phyloP scores from a whole-genome alignment of 1,284 basidiomycete species.

The Papiliotrema flavescens region DNA sequence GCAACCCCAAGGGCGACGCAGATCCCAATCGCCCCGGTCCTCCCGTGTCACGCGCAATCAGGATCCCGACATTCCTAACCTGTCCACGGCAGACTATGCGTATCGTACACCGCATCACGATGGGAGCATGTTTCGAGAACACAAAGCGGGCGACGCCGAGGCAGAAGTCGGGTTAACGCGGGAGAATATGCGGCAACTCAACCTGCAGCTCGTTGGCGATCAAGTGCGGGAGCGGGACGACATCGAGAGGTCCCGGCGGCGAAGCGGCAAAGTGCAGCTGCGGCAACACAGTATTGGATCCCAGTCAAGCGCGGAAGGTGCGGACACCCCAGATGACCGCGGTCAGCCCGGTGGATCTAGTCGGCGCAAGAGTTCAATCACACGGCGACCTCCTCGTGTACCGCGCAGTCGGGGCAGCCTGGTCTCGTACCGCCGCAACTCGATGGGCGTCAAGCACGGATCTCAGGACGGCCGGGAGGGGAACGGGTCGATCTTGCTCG shows the following conservation, averaged over 20 bases:
- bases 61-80: constrained; percentile 38
- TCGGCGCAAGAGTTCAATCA: background rate
- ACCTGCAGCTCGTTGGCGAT: background rate
- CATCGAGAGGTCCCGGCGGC: background rate
- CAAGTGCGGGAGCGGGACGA: background rate
- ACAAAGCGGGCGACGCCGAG: background rate
- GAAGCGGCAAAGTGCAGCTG: background rate
- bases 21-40: constrained; percentile 5
- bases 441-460: constrained; percentile 1
- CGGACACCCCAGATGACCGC: background rate
- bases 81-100: constrained; percentile 7
- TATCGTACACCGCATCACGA: background rate
- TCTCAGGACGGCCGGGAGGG: background rate
- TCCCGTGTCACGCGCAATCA: constrained; percentile 21
- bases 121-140: constrained; percentile 1
- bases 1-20: background rate
- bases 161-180: background rate
- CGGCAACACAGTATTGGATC: background rate
- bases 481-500: constrained; percentile 9
- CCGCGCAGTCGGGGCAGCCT: background rate
- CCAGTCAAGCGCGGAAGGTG: too few relatives aligned
- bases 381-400: background rate
- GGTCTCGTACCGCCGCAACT: constrained; percentile 1
- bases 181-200: constrained; percentile 3
- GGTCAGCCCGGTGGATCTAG: background rate